Base-by-base conservation (phyloP, 2,329 filamentous ascomycete species). In the Epichloe baconii region DNA sequence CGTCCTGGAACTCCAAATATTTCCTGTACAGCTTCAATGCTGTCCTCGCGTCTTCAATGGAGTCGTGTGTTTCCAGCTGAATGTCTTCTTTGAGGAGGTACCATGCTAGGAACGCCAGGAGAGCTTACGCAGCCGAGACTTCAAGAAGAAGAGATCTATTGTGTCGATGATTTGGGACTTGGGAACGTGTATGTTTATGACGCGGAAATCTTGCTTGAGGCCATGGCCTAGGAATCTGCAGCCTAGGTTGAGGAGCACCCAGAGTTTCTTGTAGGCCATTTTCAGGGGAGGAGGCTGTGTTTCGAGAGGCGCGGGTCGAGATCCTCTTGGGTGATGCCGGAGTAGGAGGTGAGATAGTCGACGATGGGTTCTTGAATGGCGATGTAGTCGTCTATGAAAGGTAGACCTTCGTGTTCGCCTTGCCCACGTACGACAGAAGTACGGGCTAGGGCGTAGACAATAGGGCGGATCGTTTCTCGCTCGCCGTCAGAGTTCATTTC, bases 351-450 rank as follows among this genome's bases (percentile, higher is more conserved):
- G 38, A 98, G 75, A 64, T 97, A 96, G 69, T 98, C 93, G 53
- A 97, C 87, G 23, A 98, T 88, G 0, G 85, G 83, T 63, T 97
- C 93, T 54, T 83, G 83, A 60, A 94, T 91, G 35, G 83, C 82
- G 55, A 98, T 95, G 66, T 98, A 98, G 68, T 98, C 93, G 63
- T 98, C 93, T 56, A 98, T 94, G 62, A 97, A 97, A 0, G 93
- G 88, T 0, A 84, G 67, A 0, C 89, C 89, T 64, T 94, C 88
- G 40, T 85, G 72, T 56, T 83, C 77, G 19, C 89, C 91, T 48
- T 79, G 71, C 0, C 90, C 90, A 23, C 94, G 81, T 12, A 97
- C 77, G 1, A 96, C 88, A 0, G 90, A 97, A 2, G 94, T 88
- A 54, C 93, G 82, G n/a, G 91, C 93, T 12, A 98, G 78, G 0